phyloP scores from a whole-genome alignment of 352 stramenopile species.

The Blastocystis sp. region DNA sequence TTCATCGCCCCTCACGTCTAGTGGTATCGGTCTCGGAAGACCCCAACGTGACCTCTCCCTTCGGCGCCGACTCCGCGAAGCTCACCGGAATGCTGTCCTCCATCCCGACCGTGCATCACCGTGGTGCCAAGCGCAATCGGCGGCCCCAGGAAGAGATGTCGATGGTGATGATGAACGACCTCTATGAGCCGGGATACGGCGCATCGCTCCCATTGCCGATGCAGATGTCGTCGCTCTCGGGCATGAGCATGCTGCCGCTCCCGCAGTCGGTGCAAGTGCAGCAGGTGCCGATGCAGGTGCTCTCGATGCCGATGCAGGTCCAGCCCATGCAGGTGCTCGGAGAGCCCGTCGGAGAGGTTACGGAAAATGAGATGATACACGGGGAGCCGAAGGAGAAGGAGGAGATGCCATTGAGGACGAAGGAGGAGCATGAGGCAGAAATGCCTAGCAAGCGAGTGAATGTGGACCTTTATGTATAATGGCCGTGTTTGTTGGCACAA shows the following conservation, averaged over 20 bases:
- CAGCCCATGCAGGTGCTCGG: neutral
- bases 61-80: constrained; percentile 8
- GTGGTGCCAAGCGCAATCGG: neutral
- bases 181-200: neutral
- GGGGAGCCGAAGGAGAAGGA: no score
- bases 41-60: neutral
- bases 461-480: constrained; percentile 48
- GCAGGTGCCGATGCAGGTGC: constrained; percentile 4
- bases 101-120: constrained; percentile 10
- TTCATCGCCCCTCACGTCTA: neutral
- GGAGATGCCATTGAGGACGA: neutral
- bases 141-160: neutral
- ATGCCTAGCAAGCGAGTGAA: neutral
- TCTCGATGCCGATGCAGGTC: neutral
- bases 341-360: neutral
- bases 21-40: neutral
- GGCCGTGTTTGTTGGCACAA: neutral
- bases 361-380: neutral
- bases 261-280: constrained; percentile 15
- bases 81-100: neutral
- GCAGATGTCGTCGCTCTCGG: neutral
- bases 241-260: neutral
- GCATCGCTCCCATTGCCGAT: neutral
- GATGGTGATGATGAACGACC: neutral
- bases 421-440: neutral